Percentiles rank a stretch among this genome's conserved stretches.
Conservation (phyloP, 1,284 basidiomycete species). For the Ceratobasidium sp. region DNA sequence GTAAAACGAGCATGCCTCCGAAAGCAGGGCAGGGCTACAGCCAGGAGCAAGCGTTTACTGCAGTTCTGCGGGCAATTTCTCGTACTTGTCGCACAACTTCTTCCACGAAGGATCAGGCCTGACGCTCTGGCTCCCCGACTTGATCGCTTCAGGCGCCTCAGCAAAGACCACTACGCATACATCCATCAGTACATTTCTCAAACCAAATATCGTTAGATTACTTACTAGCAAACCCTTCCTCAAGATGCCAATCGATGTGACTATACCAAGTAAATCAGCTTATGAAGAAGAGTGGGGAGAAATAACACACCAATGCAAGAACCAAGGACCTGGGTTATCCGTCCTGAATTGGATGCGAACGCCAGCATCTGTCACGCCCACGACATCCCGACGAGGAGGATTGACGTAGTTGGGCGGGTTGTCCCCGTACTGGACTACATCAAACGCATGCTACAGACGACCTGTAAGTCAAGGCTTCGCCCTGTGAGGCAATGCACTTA, state of each 20-base stretch:
- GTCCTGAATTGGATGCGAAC: constrained; percentile 50
- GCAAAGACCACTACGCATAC: constrained; percentile 32
- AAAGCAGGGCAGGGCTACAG: no score
- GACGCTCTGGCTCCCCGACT: constrained; percentile 3
- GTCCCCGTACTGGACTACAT: constrained; percentile 49
- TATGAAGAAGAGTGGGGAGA: neutral
- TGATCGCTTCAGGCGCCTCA: constrained; percentile 26
- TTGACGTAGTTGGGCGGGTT: constrained; percentile 52
- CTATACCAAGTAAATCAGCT: constrained; percentile 42
- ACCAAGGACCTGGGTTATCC: constrained; percentile 54
- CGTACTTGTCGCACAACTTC: constrained; percentile 27
- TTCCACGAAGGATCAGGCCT: constrained; percentile 18
- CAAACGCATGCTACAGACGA: constrained; percentile 48
- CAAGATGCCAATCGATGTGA: constrained; percentile 59
- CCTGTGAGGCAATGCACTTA: constrained; percentile 27
- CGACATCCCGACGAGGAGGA: constrained; percentile 51
- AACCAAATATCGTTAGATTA: constrained; percentile 44
- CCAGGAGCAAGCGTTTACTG: constrained; percentile 8
- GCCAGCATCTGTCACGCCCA: constrained; percentile 45
- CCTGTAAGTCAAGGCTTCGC: neutral
- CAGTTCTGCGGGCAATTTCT: constrained; percentile 4
- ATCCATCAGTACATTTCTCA: constrained; percentile 3
- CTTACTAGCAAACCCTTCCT: constrained; percentile 45
- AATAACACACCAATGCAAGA: constrained; percentile 54
- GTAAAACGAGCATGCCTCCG: no score